These are phyloP conservation scores for Lizanozyma gosingica DNA, from an alignment of 1,139 yeast genomes.

Conservation along the genomic window DNA sequence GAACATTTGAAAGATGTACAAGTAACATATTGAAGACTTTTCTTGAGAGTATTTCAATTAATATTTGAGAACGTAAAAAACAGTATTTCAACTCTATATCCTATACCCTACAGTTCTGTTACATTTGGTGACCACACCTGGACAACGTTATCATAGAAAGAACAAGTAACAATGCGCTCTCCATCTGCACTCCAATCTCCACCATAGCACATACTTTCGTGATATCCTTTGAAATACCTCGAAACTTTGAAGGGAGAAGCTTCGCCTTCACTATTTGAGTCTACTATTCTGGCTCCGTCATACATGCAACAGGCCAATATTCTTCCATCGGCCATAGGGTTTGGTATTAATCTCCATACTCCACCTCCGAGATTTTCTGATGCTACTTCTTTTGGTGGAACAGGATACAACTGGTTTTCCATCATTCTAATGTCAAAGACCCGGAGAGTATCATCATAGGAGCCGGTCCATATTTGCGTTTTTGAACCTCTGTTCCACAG, in stretches of 20 bases:
- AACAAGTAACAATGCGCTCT: conserved; percentile 59
- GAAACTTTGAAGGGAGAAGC: conserved; percentile 32
- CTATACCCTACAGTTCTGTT: neutral
- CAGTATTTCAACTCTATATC: neutral
- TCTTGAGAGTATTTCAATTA: too few relatives aligned
- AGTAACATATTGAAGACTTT: too few relatives aligned
- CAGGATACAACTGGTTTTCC: conserved; percentile 29
- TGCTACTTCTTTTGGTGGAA: conserved; percentile 36
- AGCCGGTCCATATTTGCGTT: conserved; percentile 74
- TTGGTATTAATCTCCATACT: conserved; percentile 83
- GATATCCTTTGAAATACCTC: conserved; percentile 55
- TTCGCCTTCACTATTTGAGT: conserved; percentile 14
- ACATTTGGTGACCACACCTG: conserved; percentile 53
- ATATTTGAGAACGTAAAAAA: too few relatives aligned
- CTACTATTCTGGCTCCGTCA: conserved; percentile 75
- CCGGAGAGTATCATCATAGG: conserved; percentile 77
- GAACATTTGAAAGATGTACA: too few relatives aligned
- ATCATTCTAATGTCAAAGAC: conserved; percentile 59
- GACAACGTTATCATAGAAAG: conserved; percentile 79
- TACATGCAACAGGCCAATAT: conserved; percentile 88
- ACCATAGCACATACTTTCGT: conserved; percentile 91
- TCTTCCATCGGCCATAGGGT: conserved; percentile 35
- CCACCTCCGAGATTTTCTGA: conserved; percentile 74
- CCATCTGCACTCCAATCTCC: conserved; percentile 71
- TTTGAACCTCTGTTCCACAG: conserved; percentile 27